Evolutionary conservation across 345 rosid genomes (phyloP), one percentile per base, ranked within the genome.

Genomic region (Lumnitzera racemosa): DNA sequence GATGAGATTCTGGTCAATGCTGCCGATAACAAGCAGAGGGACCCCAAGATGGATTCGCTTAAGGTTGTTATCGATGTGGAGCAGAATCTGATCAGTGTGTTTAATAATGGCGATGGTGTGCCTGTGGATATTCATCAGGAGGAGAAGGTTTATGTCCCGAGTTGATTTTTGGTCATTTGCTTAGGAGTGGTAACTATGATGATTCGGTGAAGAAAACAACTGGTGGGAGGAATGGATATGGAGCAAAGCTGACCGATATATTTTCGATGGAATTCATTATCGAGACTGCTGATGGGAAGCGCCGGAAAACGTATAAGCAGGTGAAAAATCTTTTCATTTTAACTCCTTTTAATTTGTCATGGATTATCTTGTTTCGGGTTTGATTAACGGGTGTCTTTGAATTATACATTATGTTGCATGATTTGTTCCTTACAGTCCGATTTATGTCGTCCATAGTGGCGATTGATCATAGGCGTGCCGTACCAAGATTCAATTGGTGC

Each of bases 1-100:
- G 99, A 94, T 27, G 97, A 94, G 76, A 94, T 90, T 59, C 79
- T 94, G 16, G 99, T 94, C 49, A 90, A 94, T 24, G 99, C 97
- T 0, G 99, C 99, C 14, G 97, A 94, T 27, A 94, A 90, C 69
- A 94, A 90, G 69, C 99, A 94, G 74, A 58, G 99, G 8, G 99
- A 94, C 62, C 85, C 87, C 15, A 65, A 69, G 24, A 95, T 95
- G 98, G 91, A 90, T 58, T 55, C 86, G 4, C 7, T 95, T 2
- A 82, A 81, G 68, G 98, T 95, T 6, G 76, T 71, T 36, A 88
- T 90, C 20, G 95, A 95, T 46, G 87, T 64, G 5, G 99, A 83
- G 57, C 70, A 81, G 67, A 86, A 86, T 53, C 52, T 78, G 56
- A 85, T 95, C 12, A 88, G 94, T 36, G 96, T 95, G 20, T 88